These are phyloP conservation scores for Boletellus dicymbophilus DNA, from an alignment of 1,284 basidiomycete genomes.

Conservation along the genomic window DNA sequence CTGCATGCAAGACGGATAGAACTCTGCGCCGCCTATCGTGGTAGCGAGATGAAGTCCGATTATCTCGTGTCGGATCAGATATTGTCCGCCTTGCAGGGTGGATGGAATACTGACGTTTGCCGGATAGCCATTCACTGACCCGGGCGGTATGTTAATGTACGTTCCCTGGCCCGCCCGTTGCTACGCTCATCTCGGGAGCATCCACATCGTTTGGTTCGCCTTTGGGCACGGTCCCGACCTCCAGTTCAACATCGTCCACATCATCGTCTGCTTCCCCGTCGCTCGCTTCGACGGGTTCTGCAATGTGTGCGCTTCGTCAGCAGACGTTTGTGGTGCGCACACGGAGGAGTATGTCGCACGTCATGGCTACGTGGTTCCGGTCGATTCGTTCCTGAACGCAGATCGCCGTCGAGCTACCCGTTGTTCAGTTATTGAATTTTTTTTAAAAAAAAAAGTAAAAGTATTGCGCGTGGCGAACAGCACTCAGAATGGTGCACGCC, in stretches of 20 bases:
- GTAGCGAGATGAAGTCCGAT: constrained; percentile 50
- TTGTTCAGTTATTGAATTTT: too few relatives aligned
- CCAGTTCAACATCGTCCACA: background rate
- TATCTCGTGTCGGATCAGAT: constrained; percentile 55
- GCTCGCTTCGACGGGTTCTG: constrained; percentile 1
- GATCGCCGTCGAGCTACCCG: too few relatives aligned
- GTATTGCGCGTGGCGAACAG: too few relatives aligned
- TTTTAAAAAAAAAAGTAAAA: too few relatives aligned
- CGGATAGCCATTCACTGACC: constrained; percentile 25
- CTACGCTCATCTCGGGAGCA: constrained; percentile 37
- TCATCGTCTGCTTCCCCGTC: constrained; percentile 13
- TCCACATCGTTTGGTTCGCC: constrained; percentile 9
- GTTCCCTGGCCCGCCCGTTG: constrained; percentile 55
- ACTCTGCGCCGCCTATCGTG: constrained; percentile 48
- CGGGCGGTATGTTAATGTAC: too few relatives aligned
- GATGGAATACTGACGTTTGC: constrained; percentile 43
- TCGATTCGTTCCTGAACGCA: constrained; percentile 18
- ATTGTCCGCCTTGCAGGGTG: constrained; percentile 45
- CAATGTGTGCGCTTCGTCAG: constrained; percentile 20
- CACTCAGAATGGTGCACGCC: too few relatives aligned
- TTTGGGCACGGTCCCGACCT: constrained; percentile 24
- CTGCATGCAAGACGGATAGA: constrained; percentile 58
- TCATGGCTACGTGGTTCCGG: constrained; percentile 25
- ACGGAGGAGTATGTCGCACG: constrained; percentile 15
- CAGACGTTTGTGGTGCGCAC: constrained; percentile 19